These are phyloP conservation scores for Spathaspora sp. DNA, from an alignment of 805 yeast species.

Conservation along the genomic window DNA sequence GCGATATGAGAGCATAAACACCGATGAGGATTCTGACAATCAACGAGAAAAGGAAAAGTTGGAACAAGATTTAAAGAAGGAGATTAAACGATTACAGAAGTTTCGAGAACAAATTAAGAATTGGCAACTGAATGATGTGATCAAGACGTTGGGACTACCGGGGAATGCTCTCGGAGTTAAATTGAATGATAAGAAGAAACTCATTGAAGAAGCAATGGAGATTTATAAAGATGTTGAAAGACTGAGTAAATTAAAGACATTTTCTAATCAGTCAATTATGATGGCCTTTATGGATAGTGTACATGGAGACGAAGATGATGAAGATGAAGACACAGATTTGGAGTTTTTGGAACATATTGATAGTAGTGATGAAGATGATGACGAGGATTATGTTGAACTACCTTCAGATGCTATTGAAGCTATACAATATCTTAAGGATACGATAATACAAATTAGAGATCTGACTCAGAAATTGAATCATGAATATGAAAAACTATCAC, in stretches of 20 bases:
- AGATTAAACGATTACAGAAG: constrained; percentile 43
- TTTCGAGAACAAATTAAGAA: constrained; percentile 43
- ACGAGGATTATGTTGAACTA: constrained; percentile 24
- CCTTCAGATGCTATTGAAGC: constrained; percentile 33
- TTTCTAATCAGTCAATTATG: constrained; percentile 44
- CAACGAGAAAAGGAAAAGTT: constrained; percentile 44
- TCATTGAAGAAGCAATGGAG: constrained; percentile 45
- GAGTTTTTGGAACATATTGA: neutral
- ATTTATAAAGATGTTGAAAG: constrained; percentile 43
- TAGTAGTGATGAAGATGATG: constrained; percentile 17
- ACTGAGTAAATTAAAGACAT: constrained; percentile 40
- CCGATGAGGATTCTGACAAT: constrained; percentile 26
- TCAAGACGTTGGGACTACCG: constrained; percentile 17
- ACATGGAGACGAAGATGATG: constrained; percentile 6
- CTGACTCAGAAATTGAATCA: constrained; percentile 35
- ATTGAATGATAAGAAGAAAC: constrained; percentile 34
- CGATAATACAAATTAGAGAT: constrained; percentile 27
- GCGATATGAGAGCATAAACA: constrained; percentile 34
- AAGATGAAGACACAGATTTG: constrained; percentile 8
- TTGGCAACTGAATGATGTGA: constrained; percentile 39
- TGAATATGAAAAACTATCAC: constrained; percentile 38
- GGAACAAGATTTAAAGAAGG: constrained; percentile 42
- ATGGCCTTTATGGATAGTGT: constrained; percentile 31
- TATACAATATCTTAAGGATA: constrained; percentile 27
- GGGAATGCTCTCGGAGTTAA: constrained; percentile 13